Evolutionary conservation across 192 early-diverging fungal genomes (phyloP).

Genomic region (Coemansia sp.): DNA sequence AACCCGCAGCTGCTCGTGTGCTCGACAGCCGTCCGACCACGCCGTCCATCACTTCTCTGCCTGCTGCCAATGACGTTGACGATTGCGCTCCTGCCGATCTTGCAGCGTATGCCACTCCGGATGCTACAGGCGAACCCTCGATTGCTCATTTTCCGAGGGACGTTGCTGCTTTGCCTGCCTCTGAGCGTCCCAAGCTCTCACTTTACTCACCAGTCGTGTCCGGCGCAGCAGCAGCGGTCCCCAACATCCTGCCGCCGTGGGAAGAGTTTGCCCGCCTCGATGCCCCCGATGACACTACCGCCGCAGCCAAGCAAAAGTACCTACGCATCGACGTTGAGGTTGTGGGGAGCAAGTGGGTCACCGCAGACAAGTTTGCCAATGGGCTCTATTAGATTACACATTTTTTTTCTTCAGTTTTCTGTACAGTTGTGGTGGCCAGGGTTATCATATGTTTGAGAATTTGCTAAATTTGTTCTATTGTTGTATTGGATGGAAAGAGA

Average conservation of each 20-base stretch:
- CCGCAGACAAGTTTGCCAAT: conserved; percentile 51
- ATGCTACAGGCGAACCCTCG: background rate
- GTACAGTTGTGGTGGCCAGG: background rate
- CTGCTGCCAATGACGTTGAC: conserved; percentile 25
- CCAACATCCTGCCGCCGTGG: conserved; percentile 42
- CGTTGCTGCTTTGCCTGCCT: background rate
- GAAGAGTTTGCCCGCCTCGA: conserved; percentile 36
- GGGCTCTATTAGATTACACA: conserved; percentile 24
- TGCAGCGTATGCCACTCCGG: background rate
- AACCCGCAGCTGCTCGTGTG: conserved; percentile 20
- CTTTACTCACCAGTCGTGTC: conserved; percentile 46
- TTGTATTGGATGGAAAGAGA: background rate
- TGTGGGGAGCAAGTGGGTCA: conserved; percentile 58
- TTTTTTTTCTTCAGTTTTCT: conserved; percentile 8
- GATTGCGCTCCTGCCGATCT: background rate
- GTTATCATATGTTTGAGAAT: background rate
- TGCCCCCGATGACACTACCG: background rate
- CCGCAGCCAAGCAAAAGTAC: conserved; percentile 47
- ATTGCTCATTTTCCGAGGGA: background rate
- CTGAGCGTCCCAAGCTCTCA: conserved; percentile 38
- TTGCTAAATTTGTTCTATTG: conserved; percentile 1
- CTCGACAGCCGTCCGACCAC: conserved; percentile 6
- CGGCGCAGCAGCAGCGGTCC: background rate
- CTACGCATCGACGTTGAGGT: conserved; percentile 74
- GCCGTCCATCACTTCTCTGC: background rate